Base-by-base conservation (phyloP, 768 basidiomycete genomes). In the Naganishia vishniacii region DNA sequence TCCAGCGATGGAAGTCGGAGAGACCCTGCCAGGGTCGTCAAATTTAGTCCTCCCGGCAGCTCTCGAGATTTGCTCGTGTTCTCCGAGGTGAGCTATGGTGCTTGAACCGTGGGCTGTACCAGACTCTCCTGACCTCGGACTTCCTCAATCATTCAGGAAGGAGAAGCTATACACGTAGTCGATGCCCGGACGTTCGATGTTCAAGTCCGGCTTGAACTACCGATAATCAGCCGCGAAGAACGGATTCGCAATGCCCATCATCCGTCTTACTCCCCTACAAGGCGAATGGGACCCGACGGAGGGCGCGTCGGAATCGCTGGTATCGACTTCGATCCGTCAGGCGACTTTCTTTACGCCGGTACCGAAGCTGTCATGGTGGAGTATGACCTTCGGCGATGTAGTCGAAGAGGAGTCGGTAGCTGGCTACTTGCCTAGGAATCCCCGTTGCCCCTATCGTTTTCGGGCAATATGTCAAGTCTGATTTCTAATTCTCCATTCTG, bases 1-100 rank as follows among this genome's bases (percentile, higher is more conserved):
- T 25, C 46, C 11, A 34, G 28, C 31, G 48, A 62, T 47, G 37
- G 62, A 7, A 53, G 53, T 11, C 41, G 73, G 3, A 61, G 88
- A 1, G 91, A 90, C 84, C 89, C 90, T 44, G 87, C 87, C 8
- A 79, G 92, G 61, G 89, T 82, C 62, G 85, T 95, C 72, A 93
- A 93, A 75, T 95, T 94, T 77, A 84, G 85, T 64, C 82, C 83
- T 12, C 83, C 83, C 1, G 84, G 84, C 23, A 71, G 78, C 47
- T 83, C 84, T 26, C 82, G 83, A 66, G 92, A 94, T 76, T 75
- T 92, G 0, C 84, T 94, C 83, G 85, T 84, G 0, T 95, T 92
- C 77, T 90, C 91, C 16, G 91, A 93, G 84, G 90, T 91, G 66
- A 61, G 83, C 58, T 20, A n/a, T 53, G n/a, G n/a, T 25, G 23